Conservation (phyloP, 2,329 filamentous ascomycete species). For the Penicillium sp. region DNA sequence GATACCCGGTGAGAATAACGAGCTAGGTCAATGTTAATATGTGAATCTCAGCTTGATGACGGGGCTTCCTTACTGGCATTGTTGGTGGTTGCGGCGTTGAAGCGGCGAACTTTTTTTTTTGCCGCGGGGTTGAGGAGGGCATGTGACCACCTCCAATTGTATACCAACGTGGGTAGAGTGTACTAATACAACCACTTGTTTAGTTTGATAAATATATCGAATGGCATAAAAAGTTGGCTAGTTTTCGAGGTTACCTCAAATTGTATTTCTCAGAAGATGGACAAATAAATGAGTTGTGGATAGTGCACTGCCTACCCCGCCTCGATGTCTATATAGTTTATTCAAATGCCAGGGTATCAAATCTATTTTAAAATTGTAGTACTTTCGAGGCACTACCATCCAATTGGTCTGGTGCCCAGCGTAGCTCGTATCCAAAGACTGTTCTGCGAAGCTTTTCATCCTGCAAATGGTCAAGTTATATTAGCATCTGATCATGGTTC, state of each 20-base stretch:
- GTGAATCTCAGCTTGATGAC: neutral
- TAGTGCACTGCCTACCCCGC: neutral
- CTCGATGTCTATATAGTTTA: neutral
- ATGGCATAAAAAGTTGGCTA: no score
- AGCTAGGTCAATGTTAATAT: conserved; percentile 47
- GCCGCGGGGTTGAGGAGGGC: conserved; percentile 24
- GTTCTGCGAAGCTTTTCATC: conserved; percentile 81
- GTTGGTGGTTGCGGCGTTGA: conserved; percentile 16
- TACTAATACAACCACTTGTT: no score
- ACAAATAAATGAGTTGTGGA: no score
- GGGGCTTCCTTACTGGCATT: conserved; percentile 33
- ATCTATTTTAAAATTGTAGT: conserved; percentile 12
- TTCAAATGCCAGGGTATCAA: conserved; percentile 16
- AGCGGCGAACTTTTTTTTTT: conserved; percentile 20
- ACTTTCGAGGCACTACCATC: conserved; percentile 5
- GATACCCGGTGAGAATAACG: conserved; percentile 65
- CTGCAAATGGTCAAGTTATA: conserved; percentile 37
- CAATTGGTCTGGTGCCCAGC: conserved; percentile 58
- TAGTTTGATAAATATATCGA: neutral
- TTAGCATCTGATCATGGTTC: neutral
- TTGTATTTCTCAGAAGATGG: no score
- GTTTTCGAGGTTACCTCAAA: no score
- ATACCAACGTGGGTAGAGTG: no score
- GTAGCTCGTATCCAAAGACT: conserved; percentile 76
- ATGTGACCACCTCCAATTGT: conserved; percentile 20